Evolutionary conservation across 148 eudicot species (phyloP).

Genomic region (Fagopyrum esculentum): DNA sequence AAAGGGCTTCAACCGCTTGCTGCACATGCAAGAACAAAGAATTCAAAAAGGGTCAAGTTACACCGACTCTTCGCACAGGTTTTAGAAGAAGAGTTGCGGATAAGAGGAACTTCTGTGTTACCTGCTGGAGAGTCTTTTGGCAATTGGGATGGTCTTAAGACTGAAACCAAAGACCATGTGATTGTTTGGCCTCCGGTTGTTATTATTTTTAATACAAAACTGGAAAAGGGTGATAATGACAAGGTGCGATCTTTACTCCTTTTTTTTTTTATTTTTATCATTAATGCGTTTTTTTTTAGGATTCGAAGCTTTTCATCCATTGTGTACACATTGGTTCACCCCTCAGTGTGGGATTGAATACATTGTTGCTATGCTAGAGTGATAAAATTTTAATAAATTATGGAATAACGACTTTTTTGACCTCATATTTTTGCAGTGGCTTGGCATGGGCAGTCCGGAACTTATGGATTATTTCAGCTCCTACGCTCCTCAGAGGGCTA

Average conservation of each 20-base stretch:
- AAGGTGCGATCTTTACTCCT: constrained; percentile 27
- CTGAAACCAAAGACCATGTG: constrained; percentile 31
- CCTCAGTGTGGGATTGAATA: background rate
- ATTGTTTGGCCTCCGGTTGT: constrained; percentile 96
- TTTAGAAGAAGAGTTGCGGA: constrained; percentile 61
- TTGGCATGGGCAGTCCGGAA: constrained; percentile 82
- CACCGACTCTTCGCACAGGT: constrained; percentile 60
- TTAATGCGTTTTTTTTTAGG: background rate
- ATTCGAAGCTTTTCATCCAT: background rate
- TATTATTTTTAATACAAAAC: constrained; percentile 57
- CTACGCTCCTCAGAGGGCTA: constrained; percentile 42
- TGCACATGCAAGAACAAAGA: constrained; percentile 61
- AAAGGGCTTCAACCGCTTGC: constrained; percentile 60
- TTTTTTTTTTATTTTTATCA: background rate
- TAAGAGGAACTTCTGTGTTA: constrained; percentile 50
- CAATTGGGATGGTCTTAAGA: constrained; percentile 52
- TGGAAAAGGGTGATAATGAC: constrained; percentile 41
- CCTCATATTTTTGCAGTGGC: constrained; percentile 6
- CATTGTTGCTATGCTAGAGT: background rate
- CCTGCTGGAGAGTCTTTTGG: constrained; percentile 59
- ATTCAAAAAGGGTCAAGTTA: constrained; percentile 50
- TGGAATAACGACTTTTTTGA: background rate
- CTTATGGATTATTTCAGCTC: constrained; percentile 51
- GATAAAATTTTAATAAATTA: background rate
- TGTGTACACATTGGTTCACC: background rate